Conservation (phyloP, 2,329 filamentous ascomycete species). For the Pseudogymnoascus verrucosus region DNA sequence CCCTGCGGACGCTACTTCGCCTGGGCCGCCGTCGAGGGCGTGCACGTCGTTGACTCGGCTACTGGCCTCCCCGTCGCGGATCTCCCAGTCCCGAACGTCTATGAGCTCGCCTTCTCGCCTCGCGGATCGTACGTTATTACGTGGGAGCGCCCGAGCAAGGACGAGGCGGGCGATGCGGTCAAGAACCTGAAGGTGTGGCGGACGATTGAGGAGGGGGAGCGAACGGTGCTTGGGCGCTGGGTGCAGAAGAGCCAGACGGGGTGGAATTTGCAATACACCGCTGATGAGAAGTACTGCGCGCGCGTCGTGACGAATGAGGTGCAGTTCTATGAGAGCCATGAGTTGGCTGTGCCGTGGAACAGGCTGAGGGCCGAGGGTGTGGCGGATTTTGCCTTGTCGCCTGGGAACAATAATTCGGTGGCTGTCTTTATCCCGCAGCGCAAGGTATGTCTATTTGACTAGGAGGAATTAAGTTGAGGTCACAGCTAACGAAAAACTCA, state of each 20-base stretch:
- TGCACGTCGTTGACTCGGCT: constrained; percentile 76
- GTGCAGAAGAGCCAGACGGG: constrained; percentile 93
- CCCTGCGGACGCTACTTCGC: constrained; percentile 94
- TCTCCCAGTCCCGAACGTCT: constrained; percentile 75
- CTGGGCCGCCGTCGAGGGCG: constrained; percentile 82
- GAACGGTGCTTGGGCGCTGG: constrained; percentile 75
- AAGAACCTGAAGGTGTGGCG: constrained; percentile 98
- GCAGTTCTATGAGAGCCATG: constrained; percentile 87
- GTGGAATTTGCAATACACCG: constrained; percentile 96
- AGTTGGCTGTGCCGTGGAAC: constrained; percentile 85
- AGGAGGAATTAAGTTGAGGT: no score
- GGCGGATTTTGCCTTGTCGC: constrained; percentile 79
- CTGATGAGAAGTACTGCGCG: constrained; percentile 88
- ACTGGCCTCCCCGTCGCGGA: constrained; percentile 65
- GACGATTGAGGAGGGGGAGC: constrained; percentile 56
- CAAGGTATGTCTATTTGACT: constrained; percentile 53
- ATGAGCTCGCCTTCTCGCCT: constrained; percentile 91
- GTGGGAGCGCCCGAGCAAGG: constrained; percentile 89
- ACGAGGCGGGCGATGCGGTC: constrained; percentile 83
- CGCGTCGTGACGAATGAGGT: constrained; percentile 94
- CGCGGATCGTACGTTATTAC: constrained; percentile 89
- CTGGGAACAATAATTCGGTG: constrained; percentile 82
- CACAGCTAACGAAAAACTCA: constrained; percentile 31
- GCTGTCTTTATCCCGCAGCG: constrained; percentile 93
- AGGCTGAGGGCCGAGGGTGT: constrained; percentile 90